phyloP scores from a whole-genome alignment of 441 rosid species.

The Erodium texanum region DNA sequence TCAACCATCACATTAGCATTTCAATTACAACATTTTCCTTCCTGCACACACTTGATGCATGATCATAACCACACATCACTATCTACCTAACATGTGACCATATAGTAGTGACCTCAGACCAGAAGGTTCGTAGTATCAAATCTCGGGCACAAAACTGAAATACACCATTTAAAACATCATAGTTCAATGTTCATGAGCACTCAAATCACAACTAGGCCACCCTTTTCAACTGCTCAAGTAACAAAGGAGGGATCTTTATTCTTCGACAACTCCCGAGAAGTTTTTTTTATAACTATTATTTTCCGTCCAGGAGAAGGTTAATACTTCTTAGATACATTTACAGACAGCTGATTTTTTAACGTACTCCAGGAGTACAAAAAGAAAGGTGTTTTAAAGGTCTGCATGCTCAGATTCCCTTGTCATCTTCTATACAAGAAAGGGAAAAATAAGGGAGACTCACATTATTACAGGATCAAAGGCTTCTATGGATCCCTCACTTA shows the following conservation, averaged over 20 bases:
- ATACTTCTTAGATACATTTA: background rate
- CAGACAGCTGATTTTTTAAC: background rate
- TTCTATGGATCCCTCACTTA: slow-evolving; percentile 30
- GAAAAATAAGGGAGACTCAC: slow-evolving; percentile 22
- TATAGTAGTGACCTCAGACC: slow-evolving; percentile 7
- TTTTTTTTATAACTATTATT: background rate
- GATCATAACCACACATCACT: background rate
- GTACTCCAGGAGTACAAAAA: background rate
- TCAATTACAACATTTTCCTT: no score
- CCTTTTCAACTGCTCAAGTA: background rate
- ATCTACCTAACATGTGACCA: slow-evolving; percentile 16
- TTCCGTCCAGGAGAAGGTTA: background rate
- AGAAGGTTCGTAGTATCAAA: background rate
- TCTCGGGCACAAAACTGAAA: slow-evolving; percentile 2
- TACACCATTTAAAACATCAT: background rate
- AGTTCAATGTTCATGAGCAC: background rate
- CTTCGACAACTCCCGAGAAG: background rate
- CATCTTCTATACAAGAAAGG: slow-evolving; percentile 2
- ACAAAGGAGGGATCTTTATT: background rate
- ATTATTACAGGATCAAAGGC: background rate
- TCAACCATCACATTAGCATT: no score
- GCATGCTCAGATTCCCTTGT: slow-evolving; percentile 4
- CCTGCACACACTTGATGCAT: slow-evolving; percentile 2
- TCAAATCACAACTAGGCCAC: background rate
- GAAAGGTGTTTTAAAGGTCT: slow-evolving; percentile 1